Conservation (phyloP, 2,329 filamentous ascomycete species). For the Fusarium anthophilum region DNA sequence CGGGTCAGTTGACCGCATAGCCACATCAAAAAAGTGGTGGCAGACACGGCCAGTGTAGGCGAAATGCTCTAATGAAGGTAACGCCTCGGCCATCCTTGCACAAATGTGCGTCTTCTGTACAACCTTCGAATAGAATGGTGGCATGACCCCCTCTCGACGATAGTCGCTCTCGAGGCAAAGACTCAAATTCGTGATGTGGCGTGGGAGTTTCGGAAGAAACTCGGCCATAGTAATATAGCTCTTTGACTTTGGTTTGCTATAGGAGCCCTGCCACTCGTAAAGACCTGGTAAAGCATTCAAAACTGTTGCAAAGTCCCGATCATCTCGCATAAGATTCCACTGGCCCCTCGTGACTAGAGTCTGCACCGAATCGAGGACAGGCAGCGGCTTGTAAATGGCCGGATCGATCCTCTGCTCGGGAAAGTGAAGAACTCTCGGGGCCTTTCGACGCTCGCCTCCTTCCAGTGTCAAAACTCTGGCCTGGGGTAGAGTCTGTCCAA, state of each 20-base stretch:
- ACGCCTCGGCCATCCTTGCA: conserved; percentile 66
- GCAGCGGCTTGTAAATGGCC: conserved; percentile 50
- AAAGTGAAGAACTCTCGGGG: conserved; percentile 67
- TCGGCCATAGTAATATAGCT: conserved; percentile 75
- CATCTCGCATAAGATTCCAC: conserved; percentile 77
- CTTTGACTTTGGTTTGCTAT: conserved; percentile 78
- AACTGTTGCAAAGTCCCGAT: conserved; percentile 70
- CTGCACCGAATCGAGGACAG: conserved; percentile 64
- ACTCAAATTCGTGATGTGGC: conserved; percentile 69
- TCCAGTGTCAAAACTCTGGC: conserved; percentile 76
- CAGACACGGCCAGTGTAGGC: conserved; percentile 79
- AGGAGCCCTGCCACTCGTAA: conserved; percentile 69
- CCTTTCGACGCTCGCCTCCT: conserved; percentile 80
- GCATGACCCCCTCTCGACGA: conserved; percentile 68
- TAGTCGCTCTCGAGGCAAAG: conserved; percentile 79
- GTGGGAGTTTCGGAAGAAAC: conserved; percentile 67
- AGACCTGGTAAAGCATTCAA: conserved; percentile 71
- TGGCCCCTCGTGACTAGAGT: conserved; percentile 79
- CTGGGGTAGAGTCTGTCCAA: conserved; percentile 66
- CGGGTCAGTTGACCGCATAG: conserved; percentile 60
- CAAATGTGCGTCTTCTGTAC: conserved; percentile 71
- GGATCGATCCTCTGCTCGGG: conserved; percentile 32
- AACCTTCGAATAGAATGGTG: conserved; percentile 69
- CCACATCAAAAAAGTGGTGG: conserved; percentile 71
- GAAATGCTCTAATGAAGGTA: conserved; percentile 72